Evolutionary conservation across 1,284 basidiomycete species (phyloP).

Genomic region (Puccinia horiana): DNA sequence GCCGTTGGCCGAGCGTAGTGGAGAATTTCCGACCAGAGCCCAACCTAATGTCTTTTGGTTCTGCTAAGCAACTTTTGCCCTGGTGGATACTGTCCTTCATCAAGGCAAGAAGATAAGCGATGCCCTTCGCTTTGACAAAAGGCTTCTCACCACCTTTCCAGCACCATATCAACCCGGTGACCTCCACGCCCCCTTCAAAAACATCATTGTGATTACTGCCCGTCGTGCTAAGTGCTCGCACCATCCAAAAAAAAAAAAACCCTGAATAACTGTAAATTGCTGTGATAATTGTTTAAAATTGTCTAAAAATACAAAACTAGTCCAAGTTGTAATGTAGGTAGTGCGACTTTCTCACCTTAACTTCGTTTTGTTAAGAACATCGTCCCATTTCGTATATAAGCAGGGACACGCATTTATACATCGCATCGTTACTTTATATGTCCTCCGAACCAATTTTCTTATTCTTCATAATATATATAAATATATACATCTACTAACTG

Average conservation of each 20-base stretch:
- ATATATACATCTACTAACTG: no score
- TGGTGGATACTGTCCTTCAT: not conserved
- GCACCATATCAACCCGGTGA: not conserved
- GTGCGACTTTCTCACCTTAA: not conserved
- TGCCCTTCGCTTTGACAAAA: not conserved
- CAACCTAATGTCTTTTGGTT: not conserved
- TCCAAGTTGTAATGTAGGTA: not conserved
- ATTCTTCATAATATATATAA: not conserved
- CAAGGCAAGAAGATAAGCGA: not conserved
- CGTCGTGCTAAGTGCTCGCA: not conserved
- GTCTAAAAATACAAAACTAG: not conserved
- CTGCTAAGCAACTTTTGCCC: not conserved
- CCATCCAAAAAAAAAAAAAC: not conserved
- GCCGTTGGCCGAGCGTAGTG: not conserved
- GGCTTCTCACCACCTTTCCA: not conserved
- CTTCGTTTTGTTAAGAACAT: not conserved
- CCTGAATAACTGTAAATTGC: not conserved
- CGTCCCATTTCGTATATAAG: not conserved
- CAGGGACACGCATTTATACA: not conserved
- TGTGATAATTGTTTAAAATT: not conserved
- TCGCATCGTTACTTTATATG: not conserved
- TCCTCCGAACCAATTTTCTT: not conserved
- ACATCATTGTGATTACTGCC: not conserved
- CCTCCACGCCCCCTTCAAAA: not conserved
- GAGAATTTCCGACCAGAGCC: not conserved